Base-by-base conservation (phyloP, 1,139 yeast species). In the Hanseniaspora uvarum region DNA sequence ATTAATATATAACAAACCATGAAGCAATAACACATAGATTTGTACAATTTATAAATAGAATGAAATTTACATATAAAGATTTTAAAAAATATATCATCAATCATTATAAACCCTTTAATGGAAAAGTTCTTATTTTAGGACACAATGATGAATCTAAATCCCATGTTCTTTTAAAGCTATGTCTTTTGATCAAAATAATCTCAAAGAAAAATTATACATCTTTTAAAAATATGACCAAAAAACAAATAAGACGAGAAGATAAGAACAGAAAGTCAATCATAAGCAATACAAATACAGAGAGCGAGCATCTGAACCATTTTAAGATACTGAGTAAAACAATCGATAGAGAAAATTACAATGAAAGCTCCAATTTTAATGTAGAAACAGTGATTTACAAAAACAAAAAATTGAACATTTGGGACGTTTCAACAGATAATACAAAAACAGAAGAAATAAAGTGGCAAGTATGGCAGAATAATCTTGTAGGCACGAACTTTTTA, bases 401-500 rank as follows among this genome's bases (percentile, higher is more conserved):
- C 67, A 82, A 88, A 58, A 81, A 86, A 57, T 87, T 88, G 74
- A 92, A 92, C 58, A 94, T 92, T 61, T 89, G 96, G 96, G 96
- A 88, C 68, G 94, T 94, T 56, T 70, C 96, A 95, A 67, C 96
- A 87, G 70, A 94, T 86, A 63, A 75, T 94, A 67, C 79, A 86
- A 60, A 77, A 95, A 63, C 95, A 95, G 0, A 50, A 16, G 33
- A 36, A 1, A 3, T 50, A 5, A 50, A 50, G 21, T 50, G 53
- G 53, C 48, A 44, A 26, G 73, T 88, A 54, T 88, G 97, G 96
- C 80, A 96, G 68, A 96, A 88, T 66, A 89, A 88, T 69, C 87
- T 84, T 69, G 86, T 95, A 12, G 95, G 95, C 31, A 86, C 96
- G 3, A 86, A 87, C 64, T 96, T 95, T n/a, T 75, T 89, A 58